Evolutionary conservation across 371 early-diverging fungal genomes (phyloP).

Genomic region (Apophysomyces ossiformis): DNA sequence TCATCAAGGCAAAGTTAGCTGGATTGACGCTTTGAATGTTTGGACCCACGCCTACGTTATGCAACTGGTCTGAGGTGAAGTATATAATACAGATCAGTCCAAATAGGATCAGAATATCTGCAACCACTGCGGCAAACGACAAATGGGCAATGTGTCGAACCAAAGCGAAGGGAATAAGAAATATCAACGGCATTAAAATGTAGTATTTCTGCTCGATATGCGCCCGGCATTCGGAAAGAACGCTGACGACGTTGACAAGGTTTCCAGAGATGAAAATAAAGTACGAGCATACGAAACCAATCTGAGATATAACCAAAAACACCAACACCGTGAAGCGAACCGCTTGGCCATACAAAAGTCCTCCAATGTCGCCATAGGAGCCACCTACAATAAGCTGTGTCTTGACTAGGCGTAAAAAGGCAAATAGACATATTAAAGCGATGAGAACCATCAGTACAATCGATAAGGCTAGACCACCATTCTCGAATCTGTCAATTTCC

Average conservation of each 20-base stretch:
- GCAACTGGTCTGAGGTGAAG: slow-evolving; percentile 40
- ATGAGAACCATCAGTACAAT: slow-evolving; percentile 34
- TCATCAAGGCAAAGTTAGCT: slow-evolving; percentile 67
- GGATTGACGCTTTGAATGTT: slow-evolving; percentile 58
- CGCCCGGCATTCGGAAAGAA: slow-evolving; percentile 39
- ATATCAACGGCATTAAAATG: slow-evolving; percentile 59
- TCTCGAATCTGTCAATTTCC: slow-evolving; percentile 28
- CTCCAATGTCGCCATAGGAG: slow-evolving; percentile 84
- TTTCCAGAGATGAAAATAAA: slow-evolving; percentile 56
- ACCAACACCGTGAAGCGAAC: slow-evolving; percentile 59
- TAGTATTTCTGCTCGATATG: slow-evolving; percentile 49
- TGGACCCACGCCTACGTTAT: slow-evolving; percentile 42
- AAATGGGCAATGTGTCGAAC: slow-evolving; percentile 73
- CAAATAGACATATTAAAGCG: slow-evolving; percentile 33
- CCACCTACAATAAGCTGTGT: slow-evolving; percentile 55
- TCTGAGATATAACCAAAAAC: slow-evolving; percentile 71
- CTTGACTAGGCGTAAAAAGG: slow-evolving; percentile 34
- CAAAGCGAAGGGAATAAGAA: slow-evolving; percentile 71
- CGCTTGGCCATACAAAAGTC: slow-evolving; percentile 64
- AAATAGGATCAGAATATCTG: slow-evolving; percentile 74
- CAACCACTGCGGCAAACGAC: slow-evolving; percentile 69
- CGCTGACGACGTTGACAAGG: slow-evolving; percentile 46
- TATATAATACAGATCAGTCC: slow-evolving; percentile 61
- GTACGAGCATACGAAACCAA: slow-evolving; percentile 58
- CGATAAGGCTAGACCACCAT: slow-evolving; percentile 41